These are phyloP conservation scores for Puccinia triticina DNA, from an alignment of 1,284 basidiomycete species.

Conservation along the genomic window DNA sequence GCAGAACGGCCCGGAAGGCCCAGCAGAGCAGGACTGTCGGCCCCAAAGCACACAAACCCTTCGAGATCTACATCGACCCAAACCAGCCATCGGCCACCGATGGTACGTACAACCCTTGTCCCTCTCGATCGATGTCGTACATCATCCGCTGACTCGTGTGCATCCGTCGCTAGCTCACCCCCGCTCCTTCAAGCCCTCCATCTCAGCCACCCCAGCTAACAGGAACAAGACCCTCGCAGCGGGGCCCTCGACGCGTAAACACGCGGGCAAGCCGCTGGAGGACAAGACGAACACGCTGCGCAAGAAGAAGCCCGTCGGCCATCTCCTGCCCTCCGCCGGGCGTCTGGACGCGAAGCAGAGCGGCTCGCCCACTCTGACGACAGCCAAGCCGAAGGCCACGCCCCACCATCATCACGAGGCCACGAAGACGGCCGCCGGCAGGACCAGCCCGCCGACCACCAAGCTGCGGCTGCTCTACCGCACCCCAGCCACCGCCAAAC, in stretches of 20 bases:
- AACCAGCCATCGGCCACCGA: not conserved
- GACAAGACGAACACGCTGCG: conserved; percentile 19
- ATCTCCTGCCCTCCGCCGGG: too few species aligned
- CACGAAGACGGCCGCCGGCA: too few species aligned
- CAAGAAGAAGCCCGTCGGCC: not conserved
- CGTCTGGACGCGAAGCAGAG: too few species aligned
- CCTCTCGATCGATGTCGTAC: too few species aligned
- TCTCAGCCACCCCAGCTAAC: conserved; percentile 13
- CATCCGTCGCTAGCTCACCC: not conserved
- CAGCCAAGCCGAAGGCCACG: too few species aligned
- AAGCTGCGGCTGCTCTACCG: not conserved
- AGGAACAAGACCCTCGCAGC: not conserved
- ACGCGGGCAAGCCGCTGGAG: not conserved
- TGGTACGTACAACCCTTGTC: too few species aligned
- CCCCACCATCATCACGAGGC: too few species aligned
- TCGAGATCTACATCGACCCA: conserved; percentile 17
- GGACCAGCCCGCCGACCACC: not conserved
- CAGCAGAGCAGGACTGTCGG: not conserved
- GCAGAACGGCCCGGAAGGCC: not conserved
- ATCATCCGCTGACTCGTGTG: too few species aligned
- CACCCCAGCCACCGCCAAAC: conserved; percentile 7
- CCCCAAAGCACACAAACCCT: not conserved
- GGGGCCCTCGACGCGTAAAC: conserved; percentile 4
- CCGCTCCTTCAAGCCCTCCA: not conserved
- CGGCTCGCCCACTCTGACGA: too few species aligned